A percentile compares a stretch with the other conserved stretches of the same genome.
phyloP scores from a whole-genome alignment of 768 basidiomycete genomes.

The Dioszegia crocea region DNA sequence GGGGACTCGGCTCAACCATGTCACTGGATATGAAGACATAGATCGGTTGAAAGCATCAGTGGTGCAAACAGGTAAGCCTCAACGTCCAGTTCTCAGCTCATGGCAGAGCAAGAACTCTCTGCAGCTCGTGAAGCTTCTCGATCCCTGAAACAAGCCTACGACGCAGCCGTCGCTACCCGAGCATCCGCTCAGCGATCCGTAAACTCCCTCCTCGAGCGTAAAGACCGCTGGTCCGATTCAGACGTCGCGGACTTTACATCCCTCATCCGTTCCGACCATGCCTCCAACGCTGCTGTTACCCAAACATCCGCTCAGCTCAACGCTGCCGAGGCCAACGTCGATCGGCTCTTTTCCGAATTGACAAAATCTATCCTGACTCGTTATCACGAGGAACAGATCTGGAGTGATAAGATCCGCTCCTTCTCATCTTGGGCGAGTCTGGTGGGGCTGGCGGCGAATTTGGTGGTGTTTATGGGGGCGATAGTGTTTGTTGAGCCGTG shows the following conservation, averaged over 20 bases:
- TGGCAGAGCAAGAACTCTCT: conserved; percentile 5
- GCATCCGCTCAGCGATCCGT: conserved; percentile 89
- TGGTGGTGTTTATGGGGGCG: conserved; percentile 83
- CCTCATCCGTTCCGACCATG: conserved; percentile 84
- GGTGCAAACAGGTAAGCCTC: conserved; percentile 65
- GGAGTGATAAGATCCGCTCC: conserved; percentile 97
- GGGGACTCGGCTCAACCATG: conserved; percentile 72
- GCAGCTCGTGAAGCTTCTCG: conserved; percentile 62
- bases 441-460: conserved; percentile 77
- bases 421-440: conserved; percentile 90
- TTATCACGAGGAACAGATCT: conserved; percentile 98
- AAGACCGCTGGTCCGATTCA: conserved; percentile 81
- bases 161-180: conserved; percentile 71
- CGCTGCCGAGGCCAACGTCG: conserved; percentile 72
- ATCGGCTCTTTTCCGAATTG: conserved; percentile 75
- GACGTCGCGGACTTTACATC: conserved; percentile 85
- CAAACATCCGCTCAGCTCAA: conserved; percentile 65
- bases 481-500: conserved; percentile 92
- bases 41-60: conserved; percentile 64
- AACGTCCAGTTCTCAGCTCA: conserved; percentile 8
- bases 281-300: conserved; percentile 72
- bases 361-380: conserved; percentile 77
- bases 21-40: conserved; percentile 88
- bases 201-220: conserved; percentile 89
- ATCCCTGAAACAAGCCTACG: conserved; percentile 69